These are phyloP conservation scores for Mycena citricolor DNA, from an alignment of 1,284 basidiomycete species.

Conservation along the genomic window DNA sequence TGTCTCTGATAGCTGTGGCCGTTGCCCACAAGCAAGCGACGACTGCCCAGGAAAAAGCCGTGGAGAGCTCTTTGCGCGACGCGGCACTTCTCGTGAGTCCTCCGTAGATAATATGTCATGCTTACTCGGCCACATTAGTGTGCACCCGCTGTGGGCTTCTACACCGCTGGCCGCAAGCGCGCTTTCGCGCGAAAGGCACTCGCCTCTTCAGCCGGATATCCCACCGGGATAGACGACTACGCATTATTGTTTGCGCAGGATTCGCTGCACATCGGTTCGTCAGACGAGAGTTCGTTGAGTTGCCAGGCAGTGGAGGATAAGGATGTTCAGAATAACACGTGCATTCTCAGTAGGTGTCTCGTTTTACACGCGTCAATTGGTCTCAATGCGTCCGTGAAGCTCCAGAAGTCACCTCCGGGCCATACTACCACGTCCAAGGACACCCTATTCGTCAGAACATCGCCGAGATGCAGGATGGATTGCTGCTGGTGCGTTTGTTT, in stretches of 20 bases:
- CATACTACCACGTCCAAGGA: constrained; percentile 46
- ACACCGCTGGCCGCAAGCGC: constrained; percentile 45
- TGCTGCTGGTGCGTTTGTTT: constrained; percentile 38
- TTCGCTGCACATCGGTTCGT: constrained; percentile 30
- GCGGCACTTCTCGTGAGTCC: constrained; percentile 48
- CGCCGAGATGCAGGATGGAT: constrained; percentile 46
- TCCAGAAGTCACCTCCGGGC: constrained; percentile 50
- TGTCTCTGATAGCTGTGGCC: no score
- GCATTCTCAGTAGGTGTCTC: constrained; percentile 35
- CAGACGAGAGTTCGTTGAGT: constrained; percentile 36
- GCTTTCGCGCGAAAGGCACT: constrained; percentile 45
- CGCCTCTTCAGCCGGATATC: constrained; percentile 34
- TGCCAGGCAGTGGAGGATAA: constrained; percentile 44
- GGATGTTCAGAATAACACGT: constrained; percentile 49
- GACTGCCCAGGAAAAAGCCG: constrained; percentile 42
- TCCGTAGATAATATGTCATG: no score
- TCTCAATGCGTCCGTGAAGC: constrained; percentile 28
- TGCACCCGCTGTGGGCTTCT: constrained; percentile 47
- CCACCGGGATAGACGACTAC: constrained; percentile 41
- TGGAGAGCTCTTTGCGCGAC: constrained; percentile 45
- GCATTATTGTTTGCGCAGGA: constrained; percentile 44
- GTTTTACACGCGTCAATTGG: no score
- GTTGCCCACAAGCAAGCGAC: constrained; percentile 42
- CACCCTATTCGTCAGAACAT: constrained; percentile 52
- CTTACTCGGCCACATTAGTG: no score